Base-by-base conservation (phyloP, 2,329 filamentous ascomycete species). In the Pseudogymnoascus sp. region DNA sequence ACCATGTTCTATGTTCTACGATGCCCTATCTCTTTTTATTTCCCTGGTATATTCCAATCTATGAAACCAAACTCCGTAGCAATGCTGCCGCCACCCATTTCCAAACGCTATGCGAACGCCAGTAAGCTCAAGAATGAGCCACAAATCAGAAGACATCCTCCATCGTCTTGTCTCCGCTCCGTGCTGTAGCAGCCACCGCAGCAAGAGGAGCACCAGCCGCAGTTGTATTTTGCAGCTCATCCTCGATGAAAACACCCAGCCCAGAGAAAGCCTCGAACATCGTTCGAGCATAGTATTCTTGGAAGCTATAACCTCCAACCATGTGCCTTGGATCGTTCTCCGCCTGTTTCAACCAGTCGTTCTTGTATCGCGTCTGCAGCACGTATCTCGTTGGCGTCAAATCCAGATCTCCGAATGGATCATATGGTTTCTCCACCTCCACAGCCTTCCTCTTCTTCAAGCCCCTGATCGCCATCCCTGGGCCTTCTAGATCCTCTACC, bases 211-310 rank as follows among this genome's bases (percentile, higher is more conserved):
- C 74, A 0, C 68, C 75, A 3, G 72, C 69, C 0, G 72, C 73
- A 5, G 75, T 66, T 7, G 76, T 65, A 73, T 68, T 8, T 1
- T 73, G 75, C 19, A 77, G 74, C 59, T 78, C 93, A 53, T 97
- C 91, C 37, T 84, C 88, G 44, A 99, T 80, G 69, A 96, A 96
- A 44, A 96, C 90, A 0, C 90, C 91, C 65, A 99, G 75, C 0
- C 96, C 95, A 0, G 90, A 86, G 76, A 97, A 97, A 0, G 93
- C 92, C 72, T 97, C 93, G 65, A 91, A 89, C 72, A 99, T 78
- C 24, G 90, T 87, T 24, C 93, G 82, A 6, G 86, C 81, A 70
- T 91, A 90, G 72, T 95, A 97, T 72, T 96, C 92, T 35, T 83
- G 80, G 47, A 93, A 79, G 70, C 88, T 87, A 76, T 96, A 97